Base-by-base conservation (phyloP, 495 filamentous ascomycete genomes). In the Glarea lozoyensis region DNA sequence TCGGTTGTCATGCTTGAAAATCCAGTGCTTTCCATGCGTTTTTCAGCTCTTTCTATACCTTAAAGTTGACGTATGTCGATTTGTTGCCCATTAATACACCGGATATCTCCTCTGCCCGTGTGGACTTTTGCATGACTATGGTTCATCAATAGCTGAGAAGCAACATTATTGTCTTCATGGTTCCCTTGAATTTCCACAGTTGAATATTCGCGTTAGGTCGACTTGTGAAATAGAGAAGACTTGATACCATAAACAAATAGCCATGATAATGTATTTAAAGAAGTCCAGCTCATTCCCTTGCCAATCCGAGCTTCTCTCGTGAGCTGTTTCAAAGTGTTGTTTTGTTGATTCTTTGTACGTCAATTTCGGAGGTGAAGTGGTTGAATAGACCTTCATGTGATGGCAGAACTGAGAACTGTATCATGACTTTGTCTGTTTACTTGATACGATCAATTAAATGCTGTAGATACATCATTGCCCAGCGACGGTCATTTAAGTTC, bases 371-470 rank as follows among this genome's bases (percentile, higher is more conserved):
- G 33, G 33, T 10, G 16, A 7, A 36, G 6, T 36, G 16, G 16
- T 36, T 15, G 33, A 36, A 36, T 39, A 39, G 37, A 39, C 15
- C 10, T 15, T 13, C 13, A 20, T 20, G 18, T 20, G 15, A 10
- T 22, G 37, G 37, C 15, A 39, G 37, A 39, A 20, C 37, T 20
- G 37, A 39, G 37, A 39, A 22, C 15, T 19, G 16, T 19, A 39
- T 39, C 18, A 13, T 39, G 4, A 39, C 37, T 39, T 5, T 39
- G 19, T 39, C 10, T 39, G 37, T 39, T 20, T 39, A 19, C 18
- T 22, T 39, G 16, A 39, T 18, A 19, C 19, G 37, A 19, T 19
- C 10, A 19, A 15, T 19, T 10, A 39, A 15, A 39, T 39, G 23
- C 23, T 39, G 37, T 22, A 39, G 15, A 39, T 39, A 39, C 37